Evolutionary conservation across 202 grass and related monocot species (phyloP), one percentile per base, ranked within the genome.

Genomic region (Setaria viridis): DNA sequence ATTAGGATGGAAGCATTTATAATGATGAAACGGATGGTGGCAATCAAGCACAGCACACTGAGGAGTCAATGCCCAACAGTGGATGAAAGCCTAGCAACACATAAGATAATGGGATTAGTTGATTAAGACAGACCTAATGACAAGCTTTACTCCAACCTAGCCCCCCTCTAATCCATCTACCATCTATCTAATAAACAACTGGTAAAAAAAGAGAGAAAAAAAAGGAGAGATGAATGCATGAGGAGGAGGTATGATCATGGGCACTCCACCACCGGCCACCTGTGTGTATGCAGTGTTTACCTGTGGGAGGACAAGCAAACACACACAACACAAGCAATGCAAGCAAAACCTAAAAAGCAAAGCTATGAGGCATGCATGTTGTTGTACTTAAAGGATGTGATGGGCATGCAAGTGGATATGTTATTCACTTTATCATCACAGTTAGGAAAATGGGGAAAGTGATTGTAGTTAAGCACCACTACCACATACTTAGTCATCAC

Each of bases 341-440:
- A 91, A 80, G 80, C 76, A 87, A 91, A 91, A 55, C 72, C 72
- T 74, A 74, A 74, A 74, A 74, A 74, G 72, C 33, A 80, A 80
- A 80, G 69, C 16, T 62, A 74, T n/a, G 21, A 63, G 60, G 30
- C 60, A 62, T 62, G 69, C n/a, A 59, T 67, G 71, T 67, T 70
- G 72, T 63, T 90, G 88, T 87, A 87, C 84, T 83, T 84, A 83
- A 80, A 87, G 59, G 80, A 90, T 87, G 80, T 90, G 84, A 87
- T 76, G 60, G 74, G 34, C 62, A 74, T 74, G 72, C 73, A 80
- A 91, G 80, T 91, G 85, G 67, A 55, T 75, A 47, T 71, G 54
- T 80, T 87, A 58, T 49, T 85, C 34, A 68, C 64, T 62, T 75
- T 19, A 51, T 29, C 66, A 2, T 11, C 39, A 5, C 39, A 4